Base-by-base conservation (phyloP, 495 filamentous ascomycete genomes). In the Aspergillus incahuasiensis region DNA sequence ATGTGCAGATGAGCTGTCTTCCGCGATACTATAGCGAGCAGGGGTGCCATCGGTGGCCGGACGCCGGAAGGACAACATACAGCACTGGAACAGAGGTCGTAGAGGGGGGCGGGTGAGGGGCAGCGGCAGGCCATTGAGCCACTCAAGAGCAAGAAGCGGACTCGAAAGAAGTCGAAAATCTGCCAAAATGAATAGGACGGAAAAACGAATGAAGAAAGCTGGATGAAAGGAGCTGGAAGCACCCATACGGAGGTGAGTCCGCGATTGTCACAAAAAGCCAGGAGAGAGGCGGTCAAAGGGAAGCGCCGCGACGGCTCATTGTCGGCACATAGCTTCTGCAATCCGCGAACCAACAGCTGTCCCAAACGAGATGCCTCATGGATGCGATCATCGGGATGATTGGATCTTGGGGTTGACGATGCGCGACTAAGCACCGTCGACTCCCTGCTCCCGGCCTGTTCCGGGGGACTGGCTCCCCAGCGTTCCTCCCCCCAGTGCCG, bases 241-340 rank as follows among this genome's bases (percentile, higher is more conserved):
- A 55, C 54, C 54, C 48, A 55, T 45, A 42, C 43, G 54, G 57
- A 55, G 47, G 52, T 18, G 51, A 24, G 30, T 30, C 51, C 45
- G 57, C 39, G 44, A 25, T 50, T 25, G 46, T 22, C 42, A 44
- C 30, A 60, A n/a, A 28, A 53, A 54, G 54, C 16, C 18, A 20
- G 49, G 22, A 40, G 53, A 60, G 55, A 56, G 59, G 63, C 63
- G 63, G 63, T 66, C 63, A 63, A 61, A 57, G 46, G 15, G 35
- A 40, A 34, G 28, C 21, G 18, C 48, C 52, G 6, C 32, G 48
- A 57, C 52, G 56, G 61, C 38, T 41, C 54, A 46, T 48, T 41
- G 47, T 55, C 46, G 50, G 50, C 22, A 54, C 47, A 50, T 62
- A 58, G 41, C 45, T 54, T 63, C 56, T 55, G 53, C 56, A 54